Percentiles rank a stretch among this genome's conserved stretches.
Conservation (phyloP, 371 early-diverging fungal species). For the Mucor circinelloides region DNA sequence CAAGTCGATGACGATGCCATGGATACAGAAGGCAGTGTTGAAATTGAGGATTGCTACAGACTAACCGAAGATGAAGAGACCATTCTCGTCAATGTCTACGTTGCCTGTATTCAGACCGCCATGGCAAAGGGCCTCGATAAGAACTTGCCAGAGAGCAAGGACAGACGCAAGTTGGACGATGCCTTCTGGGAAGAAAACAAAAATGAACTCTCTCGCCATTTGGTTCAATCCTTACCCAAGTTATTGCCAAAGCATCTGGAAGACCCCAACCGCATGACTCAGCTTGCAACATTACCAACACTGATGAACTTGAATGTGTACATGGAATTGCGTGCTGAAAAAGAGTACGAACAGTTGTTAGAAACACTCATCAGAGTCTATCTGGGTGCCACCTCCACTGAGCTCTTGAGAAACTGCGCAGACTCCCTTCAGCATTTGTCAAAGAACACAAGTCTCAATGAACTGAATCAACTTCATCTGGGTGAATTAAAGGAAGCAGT, state of each 20-base stretch:
- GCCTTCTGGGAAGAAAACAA: conserved; percentile 26
- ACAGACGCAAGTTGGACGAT: conserved; percentile 29
- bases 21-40: conserved; percentile 6
- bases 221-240: conserved; percentile 60
- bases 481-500: conserved; percentile 42
- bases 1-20: conserved; percentile 16
- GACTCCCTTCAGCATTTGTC: conserved; percentile 48
- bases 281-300: conserved; percentile 59
- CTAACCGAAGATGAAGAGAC: conserved; percentile 69
- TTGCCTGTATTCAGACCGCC: conserved; percentile 44
- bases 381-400: conserved; percentile 49
- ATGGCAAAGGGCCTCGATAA: conserved; percentile 36
- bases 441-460: conserved; percentile 36
- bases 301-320: conserved; percentile 66
- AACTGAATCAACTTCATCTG: conserved; percentile 39
- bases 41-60: conserved; percentile 44
- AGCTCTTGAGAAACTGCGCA: conserved; percentile 35
- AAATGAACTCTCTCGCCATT: conserved; percentile 56
- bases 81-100: conserved; percentile 57
- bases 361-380: conserved; percentile 61
- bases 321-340: conserved; percentile 64
- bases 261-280: conserved; percentile 54
- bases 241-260: conserved; percentile 70
- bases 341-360: conserved; percentile 65
- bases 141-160: conserved; percentile 16